phyloP scores from a whole-genome alignment of 805 yeast species.

The Clavispora fructus region DNA sequence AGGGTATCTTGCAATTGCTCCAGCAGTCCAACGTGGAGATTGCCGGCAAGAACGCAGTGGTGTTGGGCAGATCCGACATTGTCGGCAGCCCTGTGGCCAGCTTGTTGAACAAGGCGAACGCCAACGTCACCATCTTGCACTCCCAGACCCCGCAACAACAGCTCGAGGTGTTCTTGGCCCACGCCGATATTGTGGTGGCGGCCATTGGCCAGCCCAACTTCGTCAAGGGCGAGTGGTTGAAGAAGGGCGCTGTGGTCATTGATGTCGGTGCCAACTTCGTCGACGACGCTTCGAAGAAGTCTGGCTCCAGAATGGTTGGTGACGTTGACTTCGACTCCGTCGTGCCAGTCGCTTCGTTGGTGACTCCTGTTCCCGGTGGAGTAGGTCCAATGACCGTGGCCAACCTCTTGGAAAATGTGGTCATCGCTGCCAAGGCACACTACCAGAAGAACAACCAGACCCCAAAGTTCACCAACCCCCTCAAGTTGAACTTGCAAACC shows the following conservation, averaged over 20 bases:
- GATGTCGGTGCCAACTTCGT: constrained; percentile 83
- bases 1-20: constrained; percentile 67
- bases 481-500: constrained; percentile 47
- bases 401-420: constrained; percentile 67
- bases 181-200: constrained; percentile 73
- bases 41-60: constrained; percentile 72
- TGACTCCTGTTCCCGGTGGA: constrained; percentile 92
- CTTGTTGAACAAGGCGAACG: constrained; percentile 62
- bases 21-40: constrained; percentile 51
- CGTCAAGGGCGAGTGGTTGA: constrained; percentile 72
- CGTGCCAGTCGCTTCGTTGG: constrained; percentile 48
- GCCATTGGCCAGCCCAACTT: constrained; percentile 72
- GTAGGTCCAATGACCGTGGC: constrained; percentile 94
- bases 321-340: constrained; percentile 66
- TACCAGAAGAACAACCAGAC: constrained; percentile 36
- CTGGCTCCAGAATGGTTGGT: constrained; percentile 71
- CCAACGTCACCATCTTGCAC: constrained; percentile 74
- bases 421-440: constrained; percentile 58
- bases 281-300: constrained; percentile 58
- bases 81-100: constrained; percentile 80
- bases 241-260: constrained; percentile 61
- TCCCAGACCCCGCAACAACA: constrained; percentile 54
- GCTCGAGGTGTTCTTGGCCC: constrained; percentile 40
- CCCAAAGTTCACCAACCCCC: constrained; percentile 47
- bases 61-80: constrained; percentile 79